Percentiles rank a stretch among this genome's conserved stretches.
Evolutionary conservation across 805 yeast genomes (phyloP).

Genomic region (Starmerella potacharoeniae): DNA sequence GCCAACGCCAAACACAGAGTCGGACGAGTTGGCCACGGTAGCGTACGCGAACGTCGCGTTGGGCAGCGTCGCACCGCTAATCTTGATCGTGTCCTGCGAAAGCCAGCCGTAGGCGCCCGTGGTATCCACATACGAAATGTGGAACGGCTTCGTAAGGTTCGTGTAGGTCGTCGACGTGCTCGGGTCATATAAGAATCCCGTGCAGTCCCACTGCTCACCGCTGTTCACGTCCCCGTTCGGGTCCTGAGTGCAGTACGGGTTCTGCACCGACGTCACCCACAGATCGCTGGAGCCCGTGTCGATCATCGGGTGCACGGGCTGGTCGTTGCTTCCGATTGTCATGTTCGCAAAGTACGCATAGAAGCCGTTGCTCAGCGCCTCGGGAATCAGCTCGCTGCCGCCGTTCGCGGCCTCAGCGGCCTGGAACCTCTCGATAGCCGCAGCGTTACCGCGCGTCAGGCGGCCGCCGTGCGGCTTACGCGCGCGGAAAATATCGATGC

Average conservation of each 20-base stretch:
- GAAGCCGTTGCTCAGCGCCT: slow-evolving; percentile 22
- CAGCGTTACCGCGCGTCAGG: neutral
- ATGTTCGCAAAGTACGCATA: slow-evolving; percentile 26
- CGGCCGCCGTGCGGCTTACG: neutral
- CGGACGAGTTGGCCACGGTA: slow-evolving; percentile 45
- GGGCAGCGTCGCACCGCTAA: slow-evolving; percentile 38
- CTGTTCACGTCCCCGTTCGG: neutral
- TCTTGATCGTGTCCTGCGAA: slow-evolving; percentile 45
- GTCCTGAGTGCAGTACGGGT: slow-evolving; percentile 10
- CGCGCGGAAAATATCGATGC: slow-evolving; percentile 3
- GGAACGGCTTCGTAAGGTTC: slow-evolving; percentile 25
- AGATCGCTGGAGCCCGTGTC: slow-evolving; percentile 67
- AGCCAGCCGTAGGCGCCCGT: slow-evolving; percentile 39
- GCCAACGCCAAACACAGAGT: slow-evolving; percentile 49
- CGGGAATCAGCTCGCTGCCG: slow-evolving; percentile 1
- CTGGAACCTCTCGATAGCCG: neutral
- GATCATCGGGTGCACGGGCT: slow-evolving; percentile 40
- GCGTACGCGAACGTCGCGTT: slow-evolving; percentile 61
- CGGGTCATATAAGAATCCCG: slow-evolving; percentile 24
- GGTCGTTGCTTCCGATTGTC: slow-evolving; percentile 45
- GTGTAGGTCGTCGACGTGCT: slow-evolving; percentile 22
- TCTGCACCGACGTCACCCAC: slow-evolving; percentile 36
- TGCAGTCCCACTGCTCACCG: slow-evolving; percentile 13
- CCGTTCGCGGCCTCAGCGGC: neutral
- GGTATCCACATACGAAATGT: slow-evolving; percentile 35